These are phyloP conservation scores for Cutaneotrichosporon sp. DNA, from an alignment of 1,284 basidiomycete genomes.

Conservation along the genomic window DNA sequence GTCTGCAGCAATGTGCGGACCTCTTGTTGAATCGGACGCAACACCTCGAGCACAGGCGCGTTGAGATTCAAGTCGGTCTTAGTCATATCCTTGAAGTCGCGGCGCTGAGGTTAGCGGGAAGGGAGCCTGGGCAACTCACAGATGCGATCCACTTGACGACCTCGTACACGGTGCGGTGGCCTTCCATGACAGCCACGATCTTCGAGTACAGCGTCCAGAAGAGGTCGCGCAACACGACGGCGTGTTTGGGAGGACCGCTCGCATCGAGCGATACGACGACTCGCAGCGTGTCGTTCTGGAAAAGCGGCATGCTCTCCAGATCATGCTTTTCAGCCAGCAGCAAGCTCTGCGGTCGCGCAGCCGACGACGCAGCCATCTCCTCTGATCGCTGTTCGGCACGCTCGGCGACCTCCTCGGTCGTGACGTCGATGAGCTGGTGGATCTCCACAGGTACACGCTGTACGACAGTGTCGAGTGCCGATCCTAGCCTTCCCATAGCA, in stretches of 20 bases:
- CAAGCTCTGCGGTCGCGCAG: slow-evolving; percentile 19
- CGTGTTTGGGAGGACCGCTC: slow-evolving; percentile 66
- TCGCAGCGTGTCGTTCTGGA: slow-evolving; percentile 51
- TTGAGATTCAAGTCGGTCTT: slow-evolving; percentile 61
- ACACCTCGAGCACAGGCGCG: slow-evolving; percentile 80
- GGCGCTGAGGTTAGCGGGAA: slow-evolving; percentile 50
- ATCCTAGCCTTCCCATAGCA: slow-evolving; percentile 81
- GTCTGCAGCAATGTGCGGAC: slow-evolving; percentile 82
- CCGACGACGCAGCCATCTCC: slow-evolving; percentile 14
- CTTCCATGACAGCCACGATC: slow-evolving; percentile 90
- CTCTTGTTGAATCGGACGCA: slow-evolving; percentile 85
- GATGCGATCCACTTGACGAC: slow-evolving; percentile 81
- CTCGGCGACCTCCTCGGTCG: slow-evolving; percentile 19
- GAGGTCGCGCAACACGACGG: slow-evolving; percentile 81
- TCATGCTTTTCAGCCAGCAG: slow-evolving; percentile 14
- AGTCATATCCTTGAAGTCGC: slow-evolving; percentile 78
- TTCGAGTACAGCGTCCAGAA: slow-evolving; percentile 99
- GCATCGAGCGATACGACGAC: slow-evolving; percentile 69
- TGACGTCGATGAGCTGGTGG: slow-evolving; percentile 41
- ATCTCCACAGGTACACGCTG: slow-evolving; percentile 84
- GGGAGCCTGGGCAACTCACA: not conserved
- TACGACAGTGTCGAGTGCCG: slow-evolving; percentile 73
- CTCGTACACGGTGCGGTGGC: slow-evolving; percentile 85
- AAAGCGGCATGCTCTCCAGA: slow-evolving; percentile 18
- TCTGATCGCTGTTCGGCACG: slow-evolving; percentile 54